Evolutionary conservation across 2,329 filamentous ascomycete genomes (phyloP).

Genomic region (Fusarium albosuccineum): DNA sequence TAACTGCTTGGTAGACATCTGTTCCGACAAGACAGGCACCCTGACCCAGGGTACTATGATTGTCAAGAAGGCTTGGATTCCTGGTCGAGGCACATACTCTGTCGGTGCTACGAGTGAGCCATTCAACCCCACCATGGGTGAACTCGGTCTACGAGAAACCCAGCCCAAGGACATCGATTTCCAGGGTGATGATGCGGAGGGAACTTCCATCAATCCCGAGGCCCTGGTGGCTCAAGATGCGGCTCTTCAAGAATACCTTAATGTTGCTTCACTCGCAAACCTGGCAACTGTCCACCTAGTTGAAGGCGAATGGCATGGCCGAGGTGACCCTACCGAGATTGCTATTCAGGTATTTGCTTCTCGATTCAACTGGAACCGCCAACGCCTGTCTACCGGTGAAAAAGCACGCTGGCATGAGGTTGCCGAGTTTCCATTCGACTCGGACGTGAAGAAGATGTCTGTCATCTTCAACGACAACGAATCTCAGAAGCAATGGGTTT

Average conservation of each 20-base stretch:
- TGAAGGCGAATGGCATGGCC: conserved; percentile 69
- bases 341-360: conserved; percentile 81
- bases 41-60: conserved; percentile 68
- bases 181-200: conserved; percentile 42
- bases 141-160: conserved; percentile 55
- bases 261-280: conserved; percentile 75
- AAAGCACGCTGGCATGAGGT: conserved; percentile 67
- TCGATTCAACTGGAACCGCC: conserved; percentile 74
- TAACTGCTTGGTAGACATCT: conserved; percentile 57
- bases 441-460: conserved; percentile 81
- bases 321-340: conserved; percentile 76
- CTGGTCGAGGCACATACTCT: conserved; percentile 60
- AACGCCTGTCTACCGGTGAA: conserved; percentile 63
- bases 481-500: conserved; percentile 60
- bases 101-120: conserved; percentile 66
- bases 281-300: conserved; percentile 71
- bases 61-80: conserved; percentile 65
- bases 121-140: conserved; percentile 67
- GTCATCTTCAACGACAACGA: conserved; percentile 69
- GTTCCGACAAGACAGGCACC: conserved; percentile 70
- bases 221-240: conserved; percentile 59
- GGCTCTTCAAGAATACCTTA: conserved; percentile 67
- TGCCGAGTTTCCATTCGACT: conserved; percentile 81
- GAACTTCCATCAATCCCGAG: conserved; percentile 43
- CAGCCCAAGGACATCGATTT: conserved; percentile 54